Evolutionary conservation across 2,329 filamentous ascomycete species (phyloP), one percentile per base, ranked within the genome.

Genomic region (Aureobasidium lini): DNA sequence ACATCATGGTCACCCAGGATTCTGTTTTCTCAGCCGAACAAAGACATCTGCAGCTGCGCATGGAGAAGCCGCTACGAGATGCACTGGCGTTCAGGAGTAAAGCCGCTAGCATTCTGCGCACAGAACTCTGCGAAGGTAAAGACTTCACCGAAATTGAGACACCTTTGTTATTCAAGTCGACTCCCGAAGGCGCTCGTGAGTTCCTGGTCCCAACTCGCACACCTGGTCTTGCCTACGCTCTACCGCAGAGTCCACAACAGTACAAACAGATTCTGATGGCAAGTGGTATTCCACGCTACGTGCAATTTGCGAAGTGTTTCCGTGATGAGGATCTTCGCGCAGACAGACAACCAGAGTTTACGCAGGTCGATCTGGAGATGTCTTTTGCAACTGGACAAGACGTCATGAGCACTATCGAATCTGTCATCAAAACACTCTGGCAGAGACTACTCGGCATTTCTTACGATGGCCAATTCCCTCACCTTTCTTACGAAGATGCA

Each of bases 231-330:
- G 91, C 90, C 3, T 99, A 97, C 72, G 94, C 94, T 8, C 77
- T 99, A 18, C 92, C 92, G 0, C 95, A 99, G 71, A 97, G 93
- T 64, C 94, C 94, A 0, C 94, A 99, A 72, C 94, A 99, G 72
- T 99, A 97, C 71, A 99, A 99, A 75, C 94, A 99, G 75, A 89
- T 96, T 1, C 81, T 99, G 43, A 97, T 99, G 91, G 89, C 91
- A 0, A 88, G 89, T 62, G 93, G 93, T 0, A 82, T 96, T 10
- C 76, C 80, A 1, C 84, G 82, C 42, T 99, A 99, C 71, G 95
- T 87, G 72, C 94, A 99, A 68, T 90, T 96, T 75, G 95, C 94
- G 1, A 87, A 85, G 64, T 99, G 94, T 70, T 99, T 96, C 73
- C 86, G 94, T 13, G 95, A 99, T 68, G 94, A 99, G 70, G 95